Evolutionary conservation across 2,329 filamentous ascomycete species (phyloP).

Genomic region (Sporothrix sp.): DNA sequence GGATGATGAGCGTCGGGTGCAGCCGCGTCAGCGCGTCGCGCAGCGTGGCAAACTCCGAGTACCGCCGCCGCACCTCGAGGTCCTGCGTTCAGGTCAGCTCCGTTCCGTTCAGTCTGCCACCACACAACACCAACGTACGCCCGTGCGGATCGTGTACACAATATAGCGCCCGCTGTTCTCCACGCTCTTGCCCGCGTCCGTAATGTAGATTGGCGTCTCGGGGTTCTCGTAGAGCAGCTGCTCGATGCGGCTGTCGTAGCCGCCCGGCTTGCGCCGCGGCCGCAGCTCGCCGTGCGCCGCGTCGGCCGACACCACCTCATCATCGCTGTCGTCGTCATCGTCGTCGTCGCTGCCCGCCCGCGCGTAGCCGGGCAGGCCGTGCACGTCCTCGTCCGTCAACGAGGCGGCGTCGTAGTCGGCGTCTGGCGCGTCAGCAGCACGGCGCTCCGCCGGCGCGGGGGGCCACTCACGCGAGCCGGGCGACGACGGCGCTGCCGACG

Average conservation of each 20-base stretch:
- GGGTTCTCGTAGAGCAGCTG: slow-evolving; percentile 96
- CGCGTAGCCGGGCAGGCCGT: slow-evolving; percentile 24
- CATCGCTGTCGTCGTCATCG: slow-evolving; percentile 33
- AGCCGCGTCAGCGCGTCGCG: slow-evolving; percentile 80
- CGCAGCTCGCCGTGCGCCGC: slow-evolving; percentile 32
- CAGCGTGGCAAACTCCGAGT: slow-evolving; percentile 92
- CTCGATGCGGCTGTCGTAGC: slow-evolving; percentile 91
- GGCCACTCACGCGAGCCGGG: slow-evolving; percentile 44
- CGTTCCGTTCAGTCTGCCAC: too few species aligned
- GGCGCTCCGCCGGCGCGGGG: too few species aligned
- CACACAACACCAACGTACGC: too few species aligned
- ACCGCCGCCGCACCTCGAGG: slow-evolving; percentile 85
- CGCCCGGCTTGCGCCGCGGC: slow-evolving; percentile 64
- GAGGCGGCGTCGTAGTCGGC: slow-evolving; percentile 55
- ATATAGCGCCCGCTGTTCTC: slow-evolving; percentile 91
- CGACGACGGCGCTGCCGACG: slow-evolving; percentile 54
- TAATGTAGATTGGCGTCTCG: slow-evolving; percentile 80
- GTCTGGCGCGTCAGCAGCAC: slow-evolving; percentile 25
- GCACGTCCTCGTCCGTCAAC: slow-evolving; percentile 58
- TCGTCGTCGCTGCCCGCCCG: slow-evolving; percentile 32
- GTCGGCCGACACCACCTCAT: slow-evolving; percentile 17
- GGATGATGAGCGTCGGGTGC: slow-evolving; percentile 90
- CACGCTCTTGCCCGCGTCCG: slow-evolving; percentile 87
- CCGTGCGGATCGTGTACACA: slow-evolving; percentile 92
- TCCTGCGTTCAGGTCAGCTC: too few species aligned